These are phyloP conservation scores for Phaeophleospora eucalypticola DNA, from an alignment of 2,329 filamentous ascomycete genomes.

Conservation along the genomic window DNA sequence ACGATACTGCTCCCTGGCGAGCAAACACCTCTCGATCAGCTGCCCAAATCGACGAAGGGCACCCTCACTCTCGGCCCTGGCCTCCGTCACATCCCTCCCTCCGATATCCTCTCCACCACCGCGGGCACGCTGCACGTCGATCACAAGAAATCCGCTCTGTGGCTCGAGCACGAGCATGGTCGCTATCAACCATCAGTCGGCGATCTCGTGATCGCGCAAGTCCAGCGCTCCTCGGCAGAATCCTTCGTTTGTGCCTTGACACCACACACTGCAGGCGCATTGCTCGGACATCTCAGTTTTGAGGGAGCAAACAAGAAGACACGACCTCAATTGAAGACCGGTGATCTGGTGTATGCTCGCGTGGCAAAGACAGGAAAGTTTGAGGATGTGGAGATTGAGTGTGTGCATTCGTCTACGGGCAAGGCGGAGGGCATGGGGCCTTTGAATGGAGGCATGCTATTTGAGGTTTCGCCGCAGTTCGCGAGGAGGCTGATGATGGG, in stretches of 20 bases:
- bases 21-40: constrained; percentile 57
- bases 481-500: constrained; percentile 68
- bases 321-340: constrained; percentile 68
- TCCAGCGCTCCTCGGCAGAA: constrained; percentile 71
- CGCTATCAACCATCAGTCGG: constrained; percentile 75
- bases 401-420: constrained; percentile 78
- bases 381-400: constrained; percentile 87
- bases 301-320: constrained; percentile 91
- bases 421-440: constrained; percentile 85
- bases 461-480: constrained; percentile 73
- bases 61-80: constrained; percentile 80
- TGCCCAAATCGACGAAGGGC: constrained; percentile 62
- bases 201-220: constrained; percentile 83
- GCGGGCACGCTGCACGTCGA: constrained; percentile 65
- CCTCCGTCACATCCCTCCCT: constrained; percentile 75
- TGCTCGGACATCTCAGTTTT: constrained; percentile 85
- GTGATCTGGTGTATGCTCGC: constrained; percentile 84
- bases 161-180: constrained; percentile 65
- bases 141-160: constrained; percentile 69
- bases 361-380: constrained; percentile 72
- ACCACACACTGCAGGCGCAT: constrained; percentile 56
- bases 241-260: constrained; percentile 76
- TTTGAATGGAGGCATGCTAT: constrained; percentile 80
- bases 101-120: constrained; percentile 64
- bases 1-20: constrained; percentile 78